phyloP scores from a whole-genome alignment of 1,284 basidiomycete genomes.

The Phylloboletellus chloephorus region DNA sequence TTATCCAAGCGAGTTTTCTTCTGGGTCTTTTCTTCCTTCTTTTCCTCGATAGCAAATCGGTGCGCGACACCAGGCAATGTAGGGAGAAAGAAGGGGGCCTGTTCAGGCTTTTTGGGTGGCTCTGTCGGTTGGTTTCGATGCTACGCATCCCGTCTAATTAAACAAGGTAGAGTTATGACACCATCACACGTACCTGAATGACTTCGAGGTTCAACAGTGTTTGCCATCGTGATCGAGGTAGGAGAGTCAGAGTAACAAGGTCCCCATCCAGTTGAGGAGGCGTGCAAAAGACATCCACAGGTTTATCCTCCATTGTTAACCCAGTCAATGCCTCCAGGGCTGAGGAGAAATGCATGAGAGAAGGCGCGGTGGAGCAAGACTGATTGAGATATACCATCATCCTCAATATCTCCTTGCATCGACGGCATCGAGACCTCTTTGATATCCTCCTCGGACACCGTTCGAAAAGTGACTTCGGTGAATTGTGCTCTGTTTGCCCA shows the following conservation, averaged over 20 bases:
- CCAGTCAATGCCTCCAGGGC: slow-evolving; percentile 61
- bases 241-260: slow-evolving; percentile 84
- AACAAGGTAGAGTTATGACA: not conserved
- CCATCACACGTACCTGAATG: slow-evolving; percentile 62
- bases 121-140: slow-evolving; percentile 97
- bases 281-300: slow-evolving; percentile 69
- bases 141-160: slow-evolving; percentile 35
- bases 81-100: slow-evolving; percentile 96
- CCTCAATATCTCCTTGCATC: slow-evolving; percentile 78
- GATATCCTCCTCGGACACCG: slow-evolving; percentile 72
- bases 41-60: slow-evolving; percentile 61
- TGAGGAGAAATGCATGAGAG: slow-evolving; percentile 30
- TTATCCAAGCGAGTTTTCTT: slow-evolving; percentile 55
- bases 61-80: slow-evolving; percentile 81
- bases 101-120: slow-evolving; percentile 89
- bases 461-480: slow-evolving; percentile 76
- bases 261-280: slow-evolving; percentile 84
- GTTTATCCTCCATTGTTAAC: slow-evolving; percentile 53
- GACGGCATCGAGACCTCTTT: slow-evolving; percentile 71
- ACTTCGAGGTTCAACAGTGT: slow-evolving; percentile 94
- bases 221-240: slow-evolving; percentile 94
- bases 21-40: slow-evolving; percentile 36
- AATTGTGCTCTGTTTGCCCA: slow-evolving; percentile 98
- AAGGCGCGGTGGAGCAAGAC: slow-evolving; percentile 1
- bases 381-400: slow-evolving; percentile 46